Conservation (phyloP, 116 monocot genomes). For the Iris pallida region DNA sequence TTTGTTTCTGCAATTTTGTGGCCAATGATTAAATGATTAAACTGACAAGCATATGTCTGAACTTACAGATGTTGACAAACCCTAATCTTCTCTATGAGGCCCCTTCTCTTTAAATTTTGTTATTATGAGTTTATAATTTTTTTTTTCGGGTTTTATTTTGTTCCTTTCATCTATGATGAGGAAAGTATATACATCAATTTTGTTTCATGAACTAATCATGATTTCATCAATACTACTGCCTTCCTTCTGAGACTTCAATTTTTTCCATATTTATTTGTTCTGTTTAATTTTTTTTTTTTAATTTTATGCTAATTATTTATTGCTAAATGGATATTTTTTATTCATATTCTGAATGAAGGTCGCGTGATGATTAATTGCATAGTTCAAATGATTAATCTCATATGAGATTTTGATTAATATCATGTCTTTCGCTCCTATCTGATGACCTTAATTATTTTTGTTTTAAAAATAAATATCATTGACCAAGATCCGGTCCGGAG, state of each 20-base stretch:
- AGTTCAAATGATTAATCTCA: too few relatives aligned
- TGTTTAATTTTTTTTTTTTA: too few relatives aligned
- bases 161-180: background rate
- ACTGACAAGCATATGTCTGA: conserved; percentile 88
- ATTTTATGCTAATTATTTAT: background rate
- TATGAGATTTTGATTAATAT: too few relatives aligned
- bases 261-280: too few relatives aligned
- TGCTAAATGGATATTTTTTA: too few relatives aligned
- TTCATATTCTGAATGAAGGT: background rate
- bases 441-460: too few relatives aligned
- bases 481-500: too few relatives aligned
- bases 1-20: background rate
- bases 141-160: background rate
- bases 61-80: background rate
- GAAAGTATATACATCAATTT: background rate
- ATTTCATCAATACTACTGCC: conserved; percentile 4
- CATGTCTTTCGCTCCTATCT: background rate
- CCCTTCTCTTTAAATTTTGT: background rate
- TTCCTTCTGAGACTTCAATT: background rate
- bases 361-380: background rate
- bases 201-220: background rate
- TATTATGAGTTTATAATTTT: background rate
- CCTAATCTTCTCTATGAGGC: conserved; percentile 29
- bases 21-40: conserved; percentile 51
- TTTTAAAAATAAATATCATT: too few relatives aligned